Base-by-base conservation (phyloP, 306 rosid genomes). In the Acacia melanoxylon region DNA sequence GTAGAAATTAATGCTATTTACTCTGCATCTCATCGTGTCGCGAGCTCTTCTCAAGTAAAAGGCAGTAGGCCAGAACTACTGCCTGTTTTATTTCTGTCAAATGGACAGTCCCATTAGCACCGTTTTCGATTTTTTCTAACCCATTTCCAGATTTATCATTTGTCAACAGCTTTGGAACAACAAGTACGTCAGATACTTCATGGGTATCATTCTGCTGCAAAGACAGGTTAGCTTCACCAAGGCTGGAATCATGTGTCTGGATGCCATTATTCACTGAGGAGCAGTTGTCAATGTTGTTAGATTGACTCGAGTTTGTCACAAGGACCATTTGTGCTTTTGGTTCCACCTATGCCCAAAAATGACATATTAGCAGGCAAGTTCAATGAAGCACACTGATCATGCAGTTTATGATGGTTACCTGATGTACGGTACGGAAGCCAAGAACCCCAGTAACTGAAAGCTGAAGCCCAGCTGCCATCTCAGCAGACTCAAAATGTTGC, bases 291-390 rank as follows among this genome's bases (percentile, higher is more conserved):
- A 27, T 82, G 72, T 31, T 25, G 68, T 74, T 84, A 33, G 87
- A 84, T 19, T 86, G 82, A 82, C 81, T 81, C 82, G 89, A 84
- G 88, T 86, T 81, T 0, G 93, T 88, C 82, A 91, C 88, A 83
- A 95, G 99, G 46, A 95, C 92, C 94, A 89, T 90, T 71, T 95
- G 99, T 25, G 97, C 97, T 91, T 95, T 95, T 72, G 99, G 97
- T 80, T 95, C 98, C 25, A 82, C 91, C 99, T 95, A 42, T 81
- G 74, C 65, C 74, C 72, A 72, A 84, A 69, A 85, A 76, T 72
- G 15, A 82, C 77, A 80, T 51, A 56, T 81, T 82, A 73, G 77
- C 67, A 85, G 24, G 29, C 37, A 83, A 81, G 80, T 76, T 68
- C 48, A 63, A 48, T 80, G 27, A 54, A 81, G 76, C 29, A 72